Evolutionary conservation across 73 alveolate genomes (phyloP).

Genomic region (Paramecium tetraurelia): DNA sequence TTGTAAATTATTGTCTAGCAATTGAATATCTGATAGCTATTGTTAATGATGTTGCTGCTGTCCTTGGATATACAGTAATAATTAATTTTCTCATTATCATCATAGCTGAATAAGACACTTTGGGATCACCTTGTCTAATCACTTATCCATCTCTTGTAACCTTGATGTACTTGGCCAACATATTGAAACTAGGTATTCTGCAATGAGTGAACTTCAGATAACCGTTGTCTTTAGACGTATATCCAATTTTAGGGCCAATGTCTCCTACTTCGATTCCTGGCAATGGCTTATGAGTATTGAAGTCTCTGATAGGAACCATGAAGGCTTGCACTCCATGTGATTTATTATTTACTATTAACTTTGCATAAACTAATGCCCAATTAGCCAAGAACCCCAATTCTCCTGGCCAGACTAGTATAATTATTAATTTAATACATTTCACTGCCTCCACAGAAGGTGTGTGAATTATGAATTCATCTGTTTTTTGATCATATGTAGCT

Average conservation of each 20-base stretch:
- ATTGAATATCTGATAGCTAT: slow-evolving; percentile 60
- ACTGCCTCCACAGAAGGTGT: slow-evolving; percentile 42
- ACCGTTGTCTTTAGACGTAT: slow-evolving; percentile 52
- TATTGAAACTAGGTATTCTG: slow-evolving; percentile 51
- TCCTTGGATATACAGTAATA: background rate
- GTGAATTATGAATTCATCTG: slow-evolving; percentile 47
- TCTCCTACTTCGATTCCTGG: slow-evolving; percentile 64
- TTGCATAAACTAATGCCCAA: slow-evolving; percentile 59
- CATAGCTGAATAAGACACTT: slow-evolving; percentile 55
- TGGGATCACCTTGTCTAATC: slow-evolving; percentile 52
- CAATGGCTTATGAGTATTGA: slow-evolving; percentile 69
- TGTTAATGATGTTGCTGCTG: slow-evolving; percentile 36
- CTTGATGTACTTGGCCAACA: slow-evolving; percentile 40
- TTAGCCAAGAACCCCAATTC: slow-evolving; percentile 53
- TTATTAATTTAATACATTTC: background rate
- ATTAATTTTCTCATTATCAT: slow-evolving; percentile 54
- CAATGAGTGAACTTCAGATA: slow-evolving; percentile 37
- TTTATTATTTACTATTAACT: slow-evolving; percentile 67
- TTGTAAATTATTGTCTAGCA: slow-evolving; percentile 43
- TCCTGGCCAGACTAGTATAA: slow-evolving; percentile 53
- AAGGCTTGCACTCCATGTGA: slow-evolving; percentile 75
- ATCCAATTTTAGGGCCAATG: slow-evolving; percentile 62
- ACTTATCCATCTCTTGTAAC: slow-evolving; percentile 41
- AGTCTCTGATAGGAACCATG: slow-evolving; percentile 72
- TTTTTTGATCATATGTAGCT: slow-evolving; percentile 51